phyloP scores from a whole-genome alignment of 306 rosid genomes.

The Malus asiatica region DNA sequence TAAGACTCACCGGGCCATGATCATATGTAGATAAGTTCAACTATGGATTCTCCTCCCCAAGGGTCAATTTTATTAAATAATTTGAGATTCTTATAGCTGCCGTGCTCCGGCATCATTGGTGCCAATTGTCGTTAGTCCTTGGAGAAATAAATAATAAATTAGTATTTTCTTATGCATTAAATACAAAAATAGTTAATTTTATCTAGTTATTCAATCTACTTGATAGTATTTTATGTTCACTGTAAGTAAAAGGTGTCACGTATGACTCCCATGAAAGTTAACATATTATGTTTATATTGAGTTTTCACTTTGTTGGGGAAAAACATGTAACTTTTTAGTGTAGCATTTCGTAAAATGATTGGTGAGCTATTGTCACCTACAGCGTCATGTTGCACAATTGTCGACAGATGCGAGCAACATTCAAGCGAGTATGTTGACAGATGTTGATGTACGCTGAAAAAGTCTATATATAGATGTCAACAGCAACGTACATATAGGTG shows the following conservation, averaged over 20 bases:
- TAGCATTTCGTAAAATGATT: background rate
- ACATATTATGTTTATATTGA: background rate
- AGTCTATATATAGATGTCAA: too few relatives aligned
- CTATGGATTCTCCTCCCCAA: background rate
- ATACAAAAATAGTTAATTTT: background rate
- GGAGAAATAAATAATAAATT: too few relatives aligned
- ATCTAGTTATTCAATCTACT: background rate
- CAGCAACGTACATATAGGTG: too few relatives aligned
- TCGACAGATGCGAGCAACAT: too few relatives aligned
- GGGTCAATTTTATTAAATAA: background rate
- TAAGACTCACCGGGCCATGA: background rate
- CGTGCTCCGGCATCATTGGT: background rate
- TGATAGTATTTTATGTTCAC: too few relatives aligned
- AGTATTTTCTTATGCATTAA: background rate
- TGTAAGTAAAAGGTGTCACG: background rate
- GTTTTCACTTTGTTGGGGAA: background rate
- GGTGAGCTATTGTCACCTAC: background rate
- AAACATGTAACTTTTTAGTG: too few relatives aligned
- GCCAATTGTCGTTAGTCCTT: background rate
- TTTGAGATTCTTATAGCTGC: background rate
- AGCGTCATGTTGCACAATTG: too few relatives aligned
- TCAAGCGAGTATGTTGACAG: fast-evolving
- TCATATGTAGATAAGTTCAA: background rate
- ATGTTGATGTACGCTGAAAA: too few relatives aligned
- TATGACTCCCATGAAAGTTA: too few relatives aligned